These are phyloP conservation scores for Ceratocystis variospora DNA, from an alignment of 2,329 filamentous ascomycete genomes.

Conservation along the genomic window DNA sequence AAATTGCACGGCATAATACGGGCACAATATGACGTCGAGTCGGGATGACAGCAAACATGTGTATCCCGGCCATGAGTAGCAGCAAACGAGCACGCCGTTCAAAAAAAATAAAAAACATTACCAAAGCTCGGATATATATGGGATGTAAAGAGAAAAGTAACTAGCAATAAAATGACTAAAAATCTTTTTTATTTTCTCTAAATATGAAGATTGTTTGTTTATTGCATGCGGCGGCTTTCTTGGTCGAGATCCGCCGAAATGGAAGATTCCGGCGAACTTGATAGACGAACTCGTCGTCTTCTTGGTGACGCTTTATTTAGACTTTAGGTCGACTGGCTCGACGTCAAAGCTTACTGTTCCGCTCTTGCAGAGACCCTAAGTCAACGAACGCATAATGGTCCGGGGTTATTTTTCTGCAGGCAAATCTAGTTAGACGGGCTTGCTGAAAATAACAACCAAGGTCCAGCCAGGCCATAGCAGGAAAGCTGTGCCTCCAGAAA, in stretches of 20 bases:
- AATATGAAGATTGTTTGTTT: neutral
- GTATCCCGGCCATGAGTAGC: no score
- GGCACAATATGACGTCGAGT: neutral
- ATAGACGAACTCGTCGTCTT: neutral
- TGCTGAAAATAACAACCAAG: neutral
- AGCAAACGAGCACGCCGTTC: no score
- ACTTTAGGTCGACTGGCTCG: neutral
- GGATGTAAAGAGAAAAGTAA: neutral
- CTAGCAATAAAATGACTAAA: neutral
- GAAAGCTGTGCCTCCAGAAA: neutral
- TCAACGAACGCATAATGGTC: no score
- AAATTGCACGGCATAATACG: neutral
- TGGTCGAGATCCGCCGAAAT: neutral
- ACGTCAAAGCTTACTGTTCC: neutral
- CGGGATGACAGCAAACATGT: neutral
- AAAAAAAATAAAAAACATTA: no score
- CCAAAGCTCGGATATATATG: neutral
- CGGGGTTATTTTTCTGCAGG: no score
- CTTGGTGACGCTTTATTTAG: neutral
- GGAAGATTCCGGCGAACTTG: neutral
- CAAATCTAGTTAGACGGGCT: neutral
- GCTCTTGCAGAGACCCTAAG: neutral
- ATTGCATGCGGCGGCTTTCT: neutral
- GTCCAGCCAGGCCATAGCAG: neutral
- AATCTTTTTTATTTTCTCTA: neutral